Evolutionary conservation across 768 basidiomycete genomes (phyloP).

Genomic region (Nidularia sp.): DNA sequence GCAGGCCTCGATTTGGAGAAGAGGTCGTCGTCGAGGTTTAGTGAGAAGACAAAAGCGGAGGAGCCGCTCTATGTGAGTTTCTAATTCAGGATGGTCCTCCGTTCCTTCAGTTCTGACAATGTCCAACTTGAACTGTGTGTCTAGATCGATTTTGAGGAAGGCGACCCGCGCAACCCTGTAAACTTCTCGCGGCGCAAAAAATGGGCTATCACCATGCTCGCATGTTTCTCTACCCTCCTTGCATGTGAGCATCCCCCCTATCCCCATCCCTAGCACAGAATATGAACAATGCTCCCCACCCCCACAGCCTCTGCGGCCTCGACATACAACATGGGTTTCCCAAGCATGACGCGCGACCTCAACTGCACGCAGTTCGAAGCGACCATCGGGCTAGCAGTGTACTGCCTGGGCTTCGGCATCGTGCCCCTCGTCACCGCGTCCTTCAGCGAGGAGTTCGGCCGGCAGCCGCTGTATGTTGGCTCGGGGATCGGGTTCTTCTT

Average conservation of each 20-base stretch:
- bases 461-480: slow-evolving; percentile 53
- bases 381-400: slow-evolving; percentile 47
- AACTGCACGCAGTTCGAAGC: slow-evolving; percentile 41
- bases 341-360: slow-evolving; percentile 51
- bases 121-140: too few species aligned
- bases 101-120: too few species aligned
- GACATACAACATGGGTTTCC: slow-evolving; percentile 52
- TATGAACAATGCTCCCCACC: slow-evolving; percentile 10
- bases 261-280: slow-evolving; percentile 49
- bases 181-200: slow-evolving; percentile 33
- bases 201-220: slow-evolving; percentile 42
- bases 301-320: slow-evolving; percentile 45
- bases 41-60: too few species aligned
- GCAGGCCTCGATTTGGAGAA: not conserved
- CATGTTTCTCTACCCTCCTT: slow-evolving; percentile 43
- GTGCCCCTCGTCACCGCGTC: slow-evolving; percentile 64
- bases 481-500: slow-evolving; percentile 45
- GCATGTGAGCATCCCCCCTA: slow-evolving; percentile 44
- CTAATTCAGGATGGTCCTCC: too few species aligned
- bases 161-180: slow-evolving; percentile 23
- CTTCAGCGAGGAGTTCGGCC: slow-evolving; percentile 71
- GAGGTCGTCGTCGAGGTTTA: too few species aligned
- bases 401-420: slow-evolving; percentile 56
- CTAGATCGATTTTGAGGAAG: slow-evolving; percentile 19
- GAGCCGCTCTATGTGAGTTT: too few species aligned